phyloP scores from a whole-genome alignment of 1,284 basidiomycete genomes.

The Leccinum angustisporum region DNA sequence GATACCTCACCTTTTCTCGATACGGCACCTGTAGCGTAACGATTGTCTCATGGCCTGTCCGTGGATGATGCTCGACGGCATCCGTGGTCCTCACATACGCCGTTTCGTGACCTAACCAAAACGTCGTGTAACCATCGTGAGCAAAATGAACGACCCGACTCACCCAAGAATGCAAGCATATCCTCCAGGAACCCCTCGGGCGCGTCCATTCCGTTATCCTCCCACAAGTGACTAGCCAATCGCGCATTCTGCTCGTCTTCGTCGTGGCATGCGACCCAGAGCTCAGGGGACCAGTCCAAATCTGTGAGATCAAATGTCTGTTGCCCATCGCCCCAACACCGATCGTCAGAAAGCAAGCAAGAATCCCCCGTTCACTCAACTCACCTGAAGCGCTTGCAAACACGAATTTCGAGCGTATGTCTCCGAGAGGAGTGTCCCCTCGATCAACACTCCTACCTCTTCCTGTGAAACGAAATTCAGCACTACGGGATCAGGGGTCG shows the following conservation, averaged over 20 bases:
- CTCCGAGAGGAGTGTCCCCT: constrained; percentile 84
- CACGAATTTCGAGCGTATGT: constrained; percentile 87
- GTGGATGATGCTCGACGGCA: constrained; percentile 75
- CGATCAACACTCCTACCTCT: constrained; percentile 71
- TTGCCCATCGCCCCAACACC: background rate
- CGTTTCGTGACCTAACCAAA: constrained; percentile 68
- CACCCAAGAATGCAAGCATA: constrained; percentile 74
- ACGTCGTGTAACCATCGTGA: background rate
- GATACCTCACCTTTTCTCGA: constrained; percentile 67
- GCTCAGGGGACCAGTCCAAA: constrained; percentile 85
- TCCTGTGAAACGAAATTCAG: too few relatives aligned
- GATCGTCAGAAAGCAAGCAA: constrained; percentile 30
- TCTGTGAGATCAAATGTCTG: constrained; percentile 96
- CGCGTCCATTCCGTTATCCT: constrained; percentile 94
- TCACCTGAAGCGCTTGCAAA: constrained; percentile 87
- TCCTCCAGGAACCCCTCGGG: constrained; percentile 69
- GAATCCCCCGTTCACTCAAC: background rate
- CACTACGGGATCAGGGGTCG: too few relatives aligned
- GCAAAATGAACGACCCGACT: background rate
- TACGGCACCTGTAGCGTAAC: constrained; percentile 70
- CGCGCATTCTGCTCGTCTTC: constrained; percentile 89
- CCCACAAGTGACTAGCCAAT: constrained; percentile 86
- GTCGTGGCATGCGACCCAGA: constrained; percentile 92
- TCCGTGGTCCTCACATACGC: constrained; percentile 81
- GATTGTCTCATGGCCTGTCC: constrained; percentile 53